phyloP scores from a whole-genome alignment of 1,284 basidiomycete genomes.

The Afroboletus lepidellus region DNA sequence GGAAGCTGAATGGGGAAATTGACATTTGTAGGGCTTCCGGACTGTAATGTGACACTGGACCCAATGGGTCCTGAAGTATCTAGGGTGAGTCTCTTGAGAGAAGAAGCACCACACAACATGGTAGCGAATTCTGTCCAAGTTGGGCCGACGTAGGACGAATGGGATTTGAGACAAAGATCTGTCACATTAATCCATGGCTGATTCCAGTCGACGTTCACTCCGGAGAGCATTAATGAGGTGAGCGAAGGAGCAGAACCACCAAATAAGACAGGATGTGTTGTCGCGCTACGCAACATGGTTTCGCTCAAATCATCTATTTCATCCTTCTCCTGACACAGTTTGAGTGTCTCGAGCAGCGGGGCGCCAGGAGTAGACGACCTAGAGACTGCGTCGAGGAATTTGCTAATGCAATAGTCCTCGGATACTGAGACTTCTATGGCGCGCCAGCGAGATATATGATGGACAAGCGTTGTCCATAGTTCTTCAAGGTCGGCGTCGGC shows the following conservation, averaged over 20 bases:
- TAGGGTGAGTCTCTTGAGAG: constrained; percentile 47
- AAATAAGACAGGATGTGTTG: constrained; percentile 46
- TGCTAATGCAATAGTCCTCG: constrained; percentile 46
- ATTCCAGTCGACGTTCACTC: constrained; percentile 63
- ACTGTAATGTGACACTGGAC: constrained; percentile 32
- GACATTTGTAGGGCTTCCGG: constrained; percentile 21
- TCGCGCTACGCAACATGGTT: constrained; percentile 38
- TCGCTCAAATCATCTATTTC: constrained; percentile 6
- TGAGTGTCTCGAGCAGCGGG: not conserved
- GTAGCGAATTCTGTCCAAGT: constrained; percentile 47
- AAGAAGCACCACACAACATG: constrained; percentile 47
- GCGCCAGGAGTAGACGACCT: not conserved
- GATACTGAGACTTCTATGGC: constrained; percentile 48
- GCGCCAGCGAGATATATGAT: constrained; percentile 50
- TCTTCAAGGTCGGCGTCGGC: constrained; percentile 32
- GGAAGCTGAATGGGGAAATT: constrained; percentile 42
- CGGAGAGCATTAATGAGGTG: constrained; percentile 39
- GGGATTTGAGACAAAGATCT: constrained; percentile 56
- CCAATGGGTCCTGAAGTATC: constrained; percentile 44
- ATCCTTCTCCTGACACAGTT: constrained; percentile 40
- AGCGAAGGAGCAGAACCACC: constrained; percentile 50
- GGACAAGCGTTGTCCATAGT: constrained; percentile 32
- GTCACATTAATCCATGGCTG: constrained; percentile 41
- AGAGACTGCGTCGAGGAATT: not conserved
- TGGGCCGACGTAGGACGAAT: constrained; percentile 40